A percentile compares a stretch with the other conserved stretches of the same genome.
Conservation (phyloP, 192 early-diverging fungal genomes). For the Gonapodya prolifera region DNA sequence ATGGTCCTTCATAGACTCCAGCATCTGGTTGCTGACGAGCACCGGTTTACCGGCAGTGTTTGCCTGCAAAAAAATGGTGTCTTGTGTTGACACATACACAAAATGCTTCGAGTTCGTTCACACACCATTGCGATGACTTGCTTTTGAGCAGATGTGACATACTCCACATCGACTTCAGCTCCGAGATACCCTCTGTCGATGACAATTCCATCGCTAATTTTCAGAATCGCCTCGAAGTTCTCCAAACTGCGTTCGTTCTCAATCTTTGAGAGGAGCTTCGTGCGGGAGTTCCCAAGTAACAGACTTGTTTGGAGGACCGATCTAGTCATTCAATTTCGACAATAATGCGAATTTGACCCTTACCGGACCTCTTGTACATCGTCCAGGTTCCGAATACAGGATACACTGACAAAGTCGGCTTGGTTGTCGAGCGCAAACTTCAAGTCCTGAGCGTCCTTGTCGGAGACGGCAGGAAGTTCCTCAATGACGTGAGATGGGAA, state of each 20-base stretch:
- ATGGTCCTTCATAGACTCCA: constrained; percentile 40
- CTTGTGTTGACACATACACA: not conserved
- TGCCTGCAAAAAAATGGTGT: constrained; percentile 14
- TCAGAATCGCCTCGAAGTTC: constrained; percentile 41
- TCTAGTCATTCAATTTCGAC: not conserved
- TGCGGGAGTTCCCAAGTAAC: constrained; percentile 35
- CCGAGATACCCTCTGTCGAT: constrained; percentile 49
- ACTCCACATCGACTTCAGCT: constrained; percentile 37
- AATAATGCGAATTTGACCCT: not conserved
- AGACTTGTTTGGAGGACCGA: constrained; percentile 14
- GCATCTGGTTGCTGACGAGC: constrained; percentile 46
- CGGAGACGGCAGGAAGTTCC: constrained; percentile 34
- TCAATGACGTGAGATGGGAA: constrained; percentile 35
- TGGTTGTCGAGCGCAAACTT: constrained; percentile 25
- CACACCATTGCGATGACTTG: constrained; percentile 36
- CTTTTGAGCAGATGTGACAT: constrained; percentile 43
- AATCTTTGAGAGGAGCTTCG: constrained; percentile 44
- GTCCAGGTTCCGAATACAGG: constrained; percentile 38
- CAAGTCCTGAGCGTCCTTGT: constrained; percentile 40
- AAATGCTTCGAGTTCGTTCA: no score
- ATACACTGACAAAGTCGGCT: constrained; percentile 42
- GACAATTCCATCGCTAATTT: constrained; percentile 39
- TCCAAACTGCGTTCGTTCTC: constrained; percentile 43
- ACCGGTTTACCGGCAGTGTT: constrained; percentile 41
- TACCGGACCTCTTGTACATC: constrained; percentile 39